These are phyloP conservation scores for Yamadazyma atmosphaerica DNA, from an alignment of 1,139 yeast genomes.

Conservation along the genomic window DNA sequence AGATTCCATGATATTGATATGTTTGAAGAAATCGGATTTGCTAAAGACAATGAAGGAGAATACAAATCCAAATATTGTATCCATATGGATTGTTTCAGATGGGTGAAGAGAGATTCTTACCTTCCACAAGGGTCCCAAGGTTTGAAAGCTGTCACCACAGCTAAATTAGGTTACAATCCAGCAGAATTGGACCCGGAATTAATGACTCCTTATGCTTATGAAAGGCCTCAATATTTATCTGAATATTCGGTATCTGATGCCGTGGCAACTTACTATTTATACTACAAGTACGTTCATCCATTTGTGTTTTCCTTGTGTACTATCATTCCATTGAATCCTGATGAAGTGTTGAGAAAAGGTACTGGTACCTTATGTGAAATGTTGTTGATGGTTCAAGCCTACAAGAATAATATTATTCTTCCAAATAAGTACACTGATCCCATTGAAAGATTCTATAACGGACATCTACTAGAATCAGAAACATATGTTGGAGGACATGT, in stretches of 20 bases:
- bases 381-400: conserved; percentile 97
- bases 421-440: conserved; percentile 97
- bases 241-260: conserved; percentile 99
- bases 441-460: conserved; percentile 87
- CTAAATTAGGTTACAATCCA: conserved; percentile 94
- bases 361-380: conserved; percentile 99
- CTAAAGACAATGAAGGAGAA: conserved; percentile 85
- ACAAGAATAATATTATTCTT: conserved; percentile 67
- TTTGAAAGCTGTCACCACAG: conserved; percentile 95
- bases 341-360: conserved; percentile 93
- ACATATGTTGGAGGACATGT: conserved; percentile 99
- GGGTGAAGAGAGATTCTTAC: conserved; percentile 99
- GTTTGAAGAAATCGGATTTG: conserved; percentile 94
- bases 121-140: conserved; percentile 99
- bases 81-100: conserved; percentile 96
- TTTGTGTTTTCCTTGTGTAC: conserved; percentile 95
- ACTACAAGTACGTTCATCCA: conserved; percentile 96
- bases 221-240: conserved; percentile 86
- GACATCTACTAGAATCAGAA: conserved; percentile 91
- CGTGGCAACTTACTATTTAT: conserved; percentile 94
- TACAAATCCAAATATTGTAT: conserved; percentile 90
- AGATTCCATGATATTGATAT: conserved; percentile 79
- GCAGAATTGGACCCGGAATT: conserved; percentile 95
- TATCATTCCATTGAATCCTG: conserved; percentile 94
- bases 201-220: conserved; percentile 97